These are phyloP conservation scores for Clonostachys byssicola DNA, from an alignment of 2,329 filamentous ascomycete species.

Conservation along the genomic window DNA sequence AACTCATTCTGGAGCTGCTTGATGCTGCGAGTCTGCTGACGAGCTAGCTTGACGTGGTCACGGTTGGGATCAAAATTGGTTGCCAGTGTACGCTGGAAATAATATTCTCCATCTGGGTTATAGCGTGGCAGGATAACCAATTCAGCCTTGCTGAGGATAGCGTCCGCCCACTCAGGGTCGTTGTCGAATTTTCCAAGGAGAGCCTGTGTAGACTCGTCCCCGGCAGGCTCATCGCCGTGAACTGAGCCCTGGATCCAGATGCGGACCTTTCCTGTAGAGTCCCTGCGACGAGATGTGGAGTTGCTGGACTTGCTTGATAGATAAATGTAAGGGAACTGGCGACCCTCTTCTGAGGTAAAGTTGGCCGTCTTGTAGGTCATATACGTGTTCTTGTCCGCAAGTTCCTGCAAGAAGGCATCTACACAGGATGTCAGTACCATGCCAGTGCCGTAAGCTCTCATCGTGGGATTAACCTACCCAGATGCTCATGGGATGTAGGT, in stretches of 20 bases:
- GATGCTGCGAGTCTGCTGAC: conserved; percentile 20
- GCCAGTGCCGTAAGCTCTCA: background rate
- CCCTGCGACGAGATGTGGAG: background rate
- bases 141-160: conserved; percentile 17
- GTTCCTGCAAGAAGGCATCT: conserved; percentile 7
- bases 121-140: conserved; percentile 21
- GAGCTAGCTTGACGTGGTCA: conserved; percentile 22
- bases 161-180: conserved; percentile 17
- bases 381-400: conserved; percentile 7
- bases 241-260: conserved; percentile 23
- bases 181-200: conserved; percentile 20
- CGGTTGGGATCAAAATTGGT: conserved; percentile 23
- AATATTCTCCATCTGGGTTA: conserved; percentile 24
- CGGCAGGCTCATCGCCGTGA: conserved; percentile 23
- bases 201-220: conserved; percentile 20
- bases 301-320: conserved; percentile 2
- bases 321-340: conserved; percentile 8
- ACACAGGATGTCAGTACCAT: background rate
- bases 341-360: conserved; percentile 10
- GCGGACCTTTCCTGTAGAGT: conserved; percentile 14
- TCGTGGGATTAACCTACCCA: conserved; percentile 5
- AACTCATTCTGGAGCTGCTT: conserved; percentile 18
- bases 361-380: conserved; percentile 8
- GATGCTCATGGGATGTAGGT: conserved; percentile 7
- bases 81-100: conserved; percentile 21